Evolutionary conservation across 1,139 yeast genomes (phyloP).

Genomic region (Magnusiomyces fungicola): DNA sequence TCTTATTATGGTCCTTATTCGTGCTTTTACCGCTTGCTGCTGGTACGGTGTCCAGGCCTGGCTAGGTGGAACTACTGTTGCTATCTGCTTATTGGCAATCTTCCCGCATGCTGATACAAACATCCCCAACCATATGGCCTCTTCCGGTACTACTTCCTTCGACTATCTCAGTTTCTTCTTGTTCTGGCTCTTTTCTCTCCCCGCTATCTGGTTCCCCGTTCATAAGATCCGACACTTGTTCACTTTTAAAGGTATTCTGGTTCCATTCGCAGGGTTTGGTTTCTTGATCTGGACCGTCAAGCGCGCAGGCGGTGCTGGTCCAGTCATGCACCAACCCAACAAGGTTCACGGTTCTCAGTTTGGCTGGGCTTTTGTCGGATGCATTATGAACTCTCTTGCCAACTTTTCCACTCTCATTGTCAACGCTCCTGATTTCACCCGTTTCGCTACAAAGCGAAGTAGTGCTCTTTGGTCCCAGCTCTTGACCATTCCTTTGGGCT

Average conservation of each 20-base stretch:
- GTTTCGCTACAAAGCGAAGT: conserved; percentile 57
- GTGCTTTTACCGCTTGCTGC: conserved; percentile 66
- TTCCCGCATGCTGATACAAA: conserved; percentile 35
- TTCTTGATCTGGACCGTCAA: conserved; percentile 75
- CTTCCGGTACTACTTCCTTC: conserved; percentile 54
- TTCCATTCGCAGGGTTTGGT: conserved; percentile 74
- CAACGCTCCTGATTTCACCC: conserved; percentile 85
- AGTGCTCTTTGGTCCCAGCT: conserved; percentile 49
- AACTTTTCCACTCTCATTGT: conserved; percentile 81
- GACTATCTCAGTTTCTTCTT: conserved; percentile 67
- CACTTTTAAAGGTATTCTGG: conserved; percentile 66
- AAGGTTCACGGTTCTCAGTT: conserved; percentile 48
- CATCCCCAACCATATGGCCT: conserved; percentile 41
- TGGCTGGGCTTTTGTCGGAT: conserved; percentile 76
- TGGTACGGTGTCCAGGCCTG: conserved; percentile 84
- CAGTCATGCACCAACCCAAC: conserved; percentile 49
- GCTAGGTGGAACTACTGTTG: conserved; percentile 77
- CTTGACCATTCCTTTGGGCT: conserved; percentile 65
- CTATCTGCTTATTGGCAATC: conserved; percentile 42
- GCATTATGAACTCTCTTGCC: conserved; percentile 75
- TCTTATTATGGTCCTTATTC: conserved; percentile 34
- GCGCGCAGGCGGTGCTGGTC: conserved; percentile 69
- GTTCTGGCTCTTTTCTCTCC: conserved; percentile 70
- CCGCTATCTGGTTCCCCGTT: conserved; percentile 74
- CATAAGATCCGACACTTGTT: conserved; percentile 75